Evolutionary conservation across 1,139 yeast species (phyloP), one percentile per base, ranked within the genome.

Genomic region (Suhomyces panamericanus): DNA sequence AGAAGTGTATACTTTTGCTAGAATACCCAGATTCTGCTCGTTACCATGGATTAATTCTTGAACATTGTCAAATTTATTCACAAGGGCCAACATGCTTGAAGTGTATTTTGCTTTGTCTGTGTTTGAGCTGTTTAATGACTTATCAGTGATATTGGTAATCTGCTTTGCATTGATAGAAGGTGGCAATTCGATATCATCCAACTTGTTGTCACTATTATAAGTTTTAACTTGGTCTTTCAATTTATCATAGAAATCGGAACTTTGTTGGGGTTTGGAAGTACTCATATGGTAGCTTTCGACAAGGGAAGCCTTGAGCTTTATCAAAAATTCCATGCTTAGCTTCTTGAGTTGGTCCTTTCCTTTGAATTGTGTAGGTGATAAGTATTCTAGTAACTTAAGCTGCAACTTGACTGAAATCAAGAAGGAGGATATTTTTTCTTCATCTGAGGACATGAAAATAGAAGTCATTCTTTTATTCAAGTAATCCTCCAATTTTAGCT

Each of bases 121-220:
- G 6, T 32, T 20, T 3, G 38, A 14, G 13, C 35, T 14, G n/a
- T 32, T 26, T 6, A 28, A 35, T 12, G 40, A 24, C 26, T 39
- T 37, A 11, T 32, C 32, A 3, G 46, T 32, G 10, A 57, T 30
- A n/a, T 50, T 57, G 1, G 61, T 55, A 11, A 71, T 51, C 31
- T 62, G 65, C 16, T 51, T 58, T 1, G 72, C 73, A 50, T 73
- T 63, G 10, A 73, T 66, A 44, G 65, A 60, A 1, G 70, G 66
- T 1, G 78, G 78, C n/a, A 73, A 55, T 41, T 69, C 68, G 20
- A 73, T 63, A 27, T 63, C 56, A 42, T 73, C 77, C 2, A 73
- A 51, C 31, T 53, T 59, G 46, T 71, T 71, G 8, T 32, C 38
- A 11, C n/a, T 27, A 9, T 30, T 32, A 8, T 28, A 14, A 14